Evolutionary conservation across 2,329 filamentous ascomycete genomes (phyloP).

Genomic region (Escovopsis sp.): DNA sequence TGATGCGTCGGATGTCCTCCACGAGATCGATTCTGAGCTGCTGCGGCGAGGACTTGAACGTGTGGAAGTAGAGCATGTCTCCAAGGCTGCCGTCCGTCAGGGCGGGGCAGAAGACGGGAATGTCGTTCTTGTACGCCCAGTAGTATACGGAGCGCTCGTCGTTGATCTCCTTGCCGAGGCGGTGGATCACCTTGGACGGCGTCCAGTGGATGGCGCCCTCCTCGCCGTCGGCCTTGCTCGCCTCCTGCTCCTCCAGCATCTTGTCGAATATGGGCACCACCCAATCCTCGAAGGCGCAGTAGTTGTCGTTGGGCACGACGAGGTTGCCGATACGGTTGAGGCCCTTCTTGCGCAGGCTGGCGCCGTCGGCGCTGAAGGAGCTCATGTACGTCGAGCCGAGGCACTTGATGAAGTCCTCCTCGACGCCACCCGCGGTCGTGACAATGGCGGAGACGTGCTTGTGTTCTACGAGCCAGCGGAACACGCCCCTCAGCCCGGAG

Average conservation of each 20-base stretch:
- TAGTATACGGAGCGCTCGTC: slow-evolving; percentile 86
- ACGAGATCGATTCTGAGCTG: slow-evolving; percentile 83
- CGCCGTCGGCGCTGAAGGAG: slow-evolving; percentile 64
- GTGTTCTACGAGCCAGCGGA: slow-evolving; percentile 88
- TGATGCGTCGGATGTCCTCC: slow-evolving; percentile 84
- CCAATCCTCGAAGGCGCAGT: slow-evolving; percentile 98
- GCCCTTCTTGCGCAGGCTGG: slow-evolving; percentile 65
- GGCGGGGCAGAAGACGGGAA: slow-evolving; percentile 92
- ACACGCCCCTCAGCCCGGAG: slow-evolving; percentile 77
- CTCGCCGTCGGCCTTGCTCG: slow-evolving; percentile 48
- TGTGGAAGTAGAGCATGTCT: slow-evolving; percentile 98
- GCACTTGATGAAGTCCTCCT: slow-evolving; percentile 98
- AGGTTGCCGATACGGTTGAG: slow-evolving; percentile 95
- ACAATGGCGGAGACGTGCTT: slow-evolving; percentile 86
- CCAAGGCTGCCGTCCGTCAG: slow-evolving; percentile 89
- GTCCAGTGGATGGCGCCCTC: slow-evolving; percentile 76
- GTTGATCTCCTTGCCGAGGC: slow-evolving; percentile 87
- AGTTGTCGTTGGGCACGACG: slow-evolving; percentile 86
- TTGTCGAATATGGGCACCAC: slow-evolving; percentile 85
- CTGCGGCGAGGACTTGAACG: slow-evolving; percentile 71
- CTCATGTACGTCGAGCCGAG: slow-evolving; percentile 88
- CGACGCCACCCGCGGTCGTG: slow-evolving; percentile 86
- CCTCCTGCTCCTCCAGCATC: slow-evolving; percentile 90
- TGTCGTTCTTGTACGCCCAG: slow-evolving; percentile 95
- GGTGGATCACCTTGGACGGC: slow-evolving; percentile 77